phyloP scores from a whole-genome alignment of 345 rosid species.

The Linum usitatissimum region DNA sequence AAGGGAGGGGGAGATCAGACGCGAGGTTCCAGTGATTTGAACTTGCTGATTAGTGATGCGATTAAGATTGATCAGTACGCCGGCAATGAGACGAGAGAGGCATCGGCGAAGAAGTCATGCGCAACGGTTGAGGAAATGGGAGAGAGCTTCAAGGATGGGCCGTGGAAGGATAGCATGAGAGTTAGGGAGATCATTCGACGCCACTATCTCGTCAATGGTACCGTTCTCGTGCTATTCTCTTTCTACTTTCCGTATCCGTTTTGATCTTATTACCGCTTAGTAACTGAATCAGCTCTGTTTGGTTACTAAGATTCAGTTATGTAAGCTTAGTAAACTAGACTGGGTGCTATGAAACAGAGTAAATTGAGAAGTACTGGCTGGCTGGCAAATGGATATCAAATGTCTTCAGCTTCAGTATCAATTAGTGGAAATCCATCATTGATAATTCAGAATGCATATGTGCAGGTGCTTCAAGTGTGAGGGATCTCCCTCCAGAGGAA shows the following conservation, averaged over 20 bases:
- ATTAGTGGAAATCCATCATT: no score
- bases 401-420: no score
- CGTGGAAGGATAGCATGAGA: constrained; percentile 50
- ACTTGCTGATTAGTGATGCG: background rate
- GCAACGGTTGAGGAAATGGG: constrained; percentile 98
- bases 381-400: background rate
- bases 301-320: background rate
- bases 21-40: background rate
- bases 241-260: background rate
- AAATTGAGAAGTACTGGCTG: background rate
- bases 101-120: constrained; percentile 30
- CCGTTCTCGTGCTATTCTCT: background rate
- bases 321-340: background rate
- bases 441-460: background rate
- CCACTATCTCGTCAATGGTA: constrained; percentile 62
- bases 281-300: no score
- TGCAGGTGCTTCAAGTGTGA: constrained; percentile 61
- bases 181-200: constrained; percentile 44
- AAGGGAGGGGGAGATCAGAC: background rate
- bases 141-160: constrained; percentile 41
- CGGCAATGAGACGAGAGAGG: constrained; percentile 5
- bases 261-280: background rate
- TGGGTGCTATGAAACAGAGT: background rate
- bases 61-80: constrained; percentile 1
- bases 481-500: constrained; percentile 63